Evolutionary conservation across 2,329 filamentous ascomycete genomes (phyloP), one percentile per base, ranked within the genome.

Genomic region (Aspergillus novofumigatus): DNA sequence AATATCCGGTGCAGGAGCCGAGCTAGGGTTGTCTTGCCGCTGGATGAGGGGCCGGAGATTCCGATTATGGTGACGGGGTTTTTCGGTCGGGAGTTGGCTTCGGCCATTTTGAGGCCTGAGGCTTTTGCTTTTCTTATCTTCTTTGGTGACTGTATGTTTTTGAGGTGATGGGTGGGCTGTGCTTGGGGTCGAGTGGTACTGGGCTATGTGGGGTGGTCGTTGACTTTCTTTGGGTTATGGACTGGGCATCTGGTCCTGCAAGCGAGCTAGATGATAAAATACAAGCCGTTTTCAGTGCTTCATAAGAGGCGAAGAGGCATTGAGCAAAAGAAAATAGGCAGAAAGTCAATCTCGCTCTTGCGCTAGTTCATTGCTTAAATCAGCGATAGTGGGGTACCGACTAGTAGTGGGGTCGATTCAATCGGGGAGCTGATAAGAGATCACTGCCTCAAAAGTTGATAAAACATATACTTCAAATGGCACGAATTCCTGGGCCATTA

Each of bases 21-120:
- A 21, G 92, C 90, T 14, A 99, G 83, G 2, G 94, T 97, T 2
- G 94, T 97, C 79, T 99, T 99, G 59, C 94, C 94, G 66, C 90
- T 93, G 3, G 90, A 96, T 1, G 93, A 97, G 62, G 90, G 91
- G 55, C 94, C 94, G 42, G 91, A 95, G 57, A 97, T 86, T 58
- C 87, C 91, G 54, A 97, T 79, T 47, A 96, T 78, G 59, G 93
- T 71, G 51, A 78, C 74, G 32, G 59, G 62, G 59, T 52, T 38
- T 48, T 28, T 28, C 49, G 52, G 2, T 41, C 2, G 5, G 21
- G n/a, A 10, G n/a, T 10, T 20, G 17, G n/a, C 26, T 20, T 3
- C 8, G 26, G 26, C 8, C 29, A 50, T 32, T 26, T 10, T 11
- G 20, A 50, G 26, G 17, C 11, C 3, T 28, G 7, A 26, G 20